Evolutionary conservation across 495 filamentous ascomycete genomes (phyloP).

Genomic region (Penicillium steckii): DNA sequence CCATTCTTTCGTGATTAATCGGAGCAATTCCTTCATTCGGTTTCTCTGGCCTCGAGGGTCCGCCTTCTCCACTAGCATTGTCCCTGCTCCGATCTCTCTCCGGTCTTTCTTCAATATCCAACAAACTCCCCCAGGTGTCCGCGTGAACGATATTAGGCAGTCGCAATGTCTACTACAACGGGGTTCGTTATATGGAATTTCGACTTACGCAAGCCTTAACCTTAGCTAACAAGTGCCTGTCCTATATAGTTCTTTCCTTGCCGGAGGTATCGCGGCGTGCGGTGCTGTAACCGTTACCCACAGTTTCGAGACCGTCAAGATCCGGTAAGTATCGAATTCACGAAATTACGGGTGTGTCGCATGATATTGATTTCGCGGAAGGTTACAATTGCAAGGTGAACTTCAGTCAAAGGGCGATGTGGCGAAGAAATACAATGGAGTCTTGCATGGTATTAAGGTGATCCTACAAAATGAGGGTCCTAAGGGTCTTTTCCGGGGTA

Average conservation of each 20-base stretch:
- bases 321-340: conserved; percentile 59
- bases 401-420: conserved; percentile 82
- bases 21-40: not conserved
- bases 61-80: not conserved
- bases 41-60: not conserved
- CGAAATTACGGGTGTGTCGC: not conserved
- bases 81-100: conserved; percentile 8
- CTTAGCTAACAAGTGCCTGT: conserved; percentile 12
- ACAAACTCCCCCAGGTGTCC: conserved; percentile 7
- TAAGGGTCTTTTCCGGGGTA: conserved; percentile 80
- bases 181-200: conserved; percentile 35
- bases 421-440: conserved; percentile 85
- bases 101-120: conserved; percentile 21
- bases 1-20: not conserved
- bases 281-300: conserved; percentile 98
- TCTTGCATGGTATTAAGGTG: conserved; percentile 85
- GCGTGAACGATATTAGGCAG: not conserved
- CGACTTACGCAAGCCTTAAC: not conserved
- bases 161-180: conserved; percentile 51
- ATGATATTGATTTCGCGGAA: conserved; percentile 22
- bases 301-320: conserved; percentile 98
- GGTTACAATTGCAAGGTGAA: conserved; percentile 95
- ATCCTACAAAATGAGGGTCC: conserved; percentile 91
- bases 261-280: conserved; percentile 93
- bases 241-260: conserved; percentile 68